phyloP scores from a whole-genome alignment of 2,329 filamentous ascomycete species.

The Aspergillus fischeri region DNA sequence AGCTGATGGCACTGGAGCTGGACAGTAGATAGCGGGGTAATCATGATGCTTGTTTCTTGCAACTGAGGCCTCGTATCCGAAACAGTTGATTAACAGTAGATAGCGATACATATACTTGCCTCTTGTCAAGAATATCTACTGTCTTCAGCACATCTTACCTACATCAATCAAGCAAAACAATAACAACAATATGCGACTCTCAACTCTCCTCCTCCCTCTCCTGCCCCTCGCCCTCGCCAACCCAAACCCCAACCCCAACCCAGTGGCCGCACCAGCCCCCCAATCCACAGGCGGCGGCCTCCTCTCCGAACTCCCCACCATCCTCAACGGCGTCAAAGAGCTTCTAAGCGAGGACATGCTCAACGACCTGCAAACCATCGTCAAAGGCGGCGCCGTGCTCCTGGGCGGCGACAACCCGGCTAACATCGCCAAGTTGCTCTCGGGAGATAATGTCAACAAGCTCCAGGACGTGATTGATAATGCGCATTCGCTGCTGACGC shows the following conservation, averaged over 20 bases:
- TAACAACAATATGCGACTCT: conserved; percentile 8
- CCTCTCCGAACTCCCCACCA: conserved; percentile 22
- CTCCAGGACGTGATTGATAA: conserved; percentile 23
- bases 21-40: neutral
- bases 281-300: conserved; percentile 19
- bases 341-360: conserved; percentile 23
- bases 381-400: conserved; percentile 26
- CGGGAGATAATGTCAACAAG: conserved; percentile 20
- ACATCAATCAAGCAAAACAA: neutral
- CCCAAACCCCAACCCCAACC: conserved; percentile 12
- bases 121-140: neutral
- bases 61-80: neutral
- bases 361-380: conserved; percentile 22
- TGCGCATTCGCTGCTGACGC: conserved; percentile 23
- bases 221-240: conserved; percentile 18
- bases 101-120: neutral
- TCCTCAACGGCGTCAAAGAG: conserved; percentile 24
- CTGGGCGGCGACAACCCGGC: conserved; percentile 27
- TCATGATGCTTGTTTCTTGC: neutral
- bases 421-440: conserved; percentile 24
- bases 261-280: conserved; percentile 20
- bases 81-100: neutral
- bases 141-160: neutral
- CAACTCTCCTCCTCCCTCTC: conserved; percentile 20
- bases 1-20: neutral